A percentile compares a stretch with the other conserved stretches of the same genome.
These are phyloP conservation scores for Saussurea involucrata DNA, from an alignment of 129 eudicot species.

Conservation along the genomic window DNA sequence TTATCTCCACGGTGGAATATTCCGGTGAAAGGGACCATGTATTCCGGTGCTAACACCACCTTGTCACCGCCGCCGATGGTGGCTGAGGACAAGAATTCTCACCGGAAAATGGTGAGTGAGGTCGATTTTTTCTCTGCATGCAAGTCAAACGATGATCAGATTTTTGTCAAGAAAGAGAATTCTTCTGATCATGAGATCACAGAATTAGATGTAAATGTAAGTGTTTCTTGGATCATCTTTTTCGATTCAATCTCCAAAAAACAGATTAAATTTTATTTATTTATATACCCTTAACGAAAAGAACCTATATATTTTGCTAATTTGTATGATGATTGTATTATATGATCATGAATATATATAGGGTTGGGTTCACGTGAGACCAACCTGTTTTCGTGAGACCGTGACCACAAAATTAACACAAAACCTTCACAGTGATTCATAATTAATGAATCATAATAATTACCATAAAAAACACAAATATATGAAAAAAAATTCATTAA, in stretches of 20 bases:
- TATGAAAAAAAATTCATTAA: no score
- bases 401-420: no score
- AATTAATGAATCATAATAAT: no score
- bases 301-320: neutral
- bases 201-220: conserved; percentile 61
- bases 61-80: conserved; percentile 9
- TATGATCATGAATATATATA: neutral
- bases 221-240: conserved; percentile 10
- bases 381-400: no score
- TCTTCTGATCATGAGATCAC: conserved; percentile 16
- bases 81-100: conserved; percentile 4
- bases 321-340: neutral
- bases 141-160: conserved; percentile 25
- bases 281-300: neutral
- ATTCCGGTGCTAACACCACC: conserved; percentile 7
- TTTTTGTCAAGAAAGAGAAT: conserved; percentile 52
- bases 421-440: no score
- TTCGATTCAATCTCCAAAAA: neutral
- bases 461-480: no score
- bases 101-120: conserved; percentile 35
- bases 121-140: conserved; percentile 69
- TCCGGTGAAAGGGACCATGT: conserved; percentile 23
- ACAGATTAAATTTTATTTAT: neutral
- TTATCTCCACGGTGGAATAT: conserved; percentile 14
- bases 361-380: no score